Conservation (phyloP, 139 green algal species). For the Spirogloea muscicola region DNA sequence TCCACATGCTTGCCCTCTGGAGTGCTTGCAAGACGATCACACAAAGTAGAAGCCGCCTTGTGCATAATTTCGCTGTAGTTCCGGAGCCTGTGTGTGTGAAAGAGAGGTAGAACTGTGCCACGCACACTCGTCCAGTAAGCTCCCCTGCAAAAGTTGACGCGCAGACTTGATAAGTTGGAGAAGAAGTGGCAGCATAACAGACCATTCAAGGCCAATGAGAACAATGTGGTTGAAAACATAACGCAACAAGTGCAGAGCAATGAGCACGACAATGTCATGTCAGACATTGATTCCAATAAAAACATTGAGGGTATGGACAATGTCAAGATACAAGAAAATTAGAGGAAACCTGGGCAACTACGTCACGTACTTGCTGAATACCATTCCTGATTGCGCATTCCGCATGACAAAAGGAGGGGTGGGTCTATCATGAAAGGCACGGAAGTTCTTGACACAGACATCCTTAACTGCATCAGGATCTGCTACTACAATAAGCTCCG, state of each 20-base stretch:
- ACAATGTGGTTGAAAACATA: no score
- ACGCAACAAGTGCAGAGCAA: no score
- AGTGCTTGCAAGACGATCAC: no score
- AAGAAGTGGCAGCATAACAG: no score
- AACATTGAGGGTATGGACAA: neutral
- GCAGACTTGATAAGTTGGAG: no score
- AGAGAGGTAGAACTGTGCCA: conserved; percentile 3
- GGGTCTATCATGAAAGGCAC: conserved; percentile 3
- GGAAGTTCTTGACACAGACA: neutral
- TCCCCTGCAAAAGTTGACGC: conserved; percentile 28
- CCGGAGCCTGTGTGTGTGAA: conserved; percentile 15
- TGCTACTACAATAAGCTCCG: neutral
- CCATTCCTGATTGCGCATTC: neutral
- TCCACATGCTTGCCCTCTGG: neutral
- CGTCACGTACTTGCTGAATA: conserved; percentile 13
- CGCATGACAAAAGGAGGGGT: neutral
- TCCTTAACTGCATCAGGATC: conserved; percentile 5
- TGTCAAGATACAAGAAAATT: conserved; percentile 4
- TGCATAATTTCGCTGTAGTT: neutral
- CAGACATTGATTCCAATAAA: conserved; percentile 1
- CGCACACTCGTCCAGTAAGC: conserved; percentile 20
- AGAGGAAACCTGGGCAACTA: no score
- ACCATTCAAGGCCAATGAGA: no score
- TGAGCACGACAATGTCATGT: no score
- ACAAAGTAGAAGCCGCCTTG: no score